Evolutionary conservation across 2,329 filamentous ascomycete genomes (phyloP), one percentile per base, ranked within the genome.

Genomic region (Mycosphaerella arachidis): DNA sequence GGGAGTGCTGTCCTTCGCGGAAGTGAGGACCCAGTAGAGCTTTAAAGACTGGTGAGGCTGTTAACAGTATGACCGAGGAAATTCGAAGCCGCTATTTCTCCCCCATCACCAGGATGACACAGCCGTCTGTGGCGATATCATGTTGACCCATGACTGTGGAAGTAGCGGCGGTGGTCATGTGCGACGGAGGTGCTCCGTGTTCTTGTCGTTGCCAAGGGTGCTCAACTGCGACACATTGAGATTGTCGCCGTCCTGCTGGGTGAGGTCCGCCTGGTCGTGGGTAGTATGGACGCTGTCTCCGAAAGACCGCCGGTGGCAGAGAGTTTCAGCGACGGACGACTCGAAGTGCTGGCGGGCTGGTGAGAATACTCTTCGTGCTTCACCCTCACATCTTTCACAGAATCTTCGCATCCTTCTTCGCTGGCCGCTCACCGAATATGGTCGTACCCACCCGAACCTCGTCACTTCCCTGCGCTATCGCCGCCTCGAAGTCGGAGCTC

Each of bases 401-500:
- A 50, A 94, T 80, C 76, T 88, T 89, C 2, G 91, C 90, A 75
- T 95, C 89, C 53, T 84, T 84, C 81, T 88, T 95, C 40, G 84
- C 80, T 16, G 91, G 91, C 71, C 94, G 83, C 71, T 86, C 79
- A 1, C 94, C 94, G 73, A 99, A 99, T 59, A 99, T 96, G 1
- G 90, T 93, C 71, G 91, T 97, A 1, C 94, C 94, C 8, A 99
- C 86, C 59, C 94, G 84, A 6, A 99, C 92, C 80, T 97, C 92
- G 67, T 85, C 82, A 76, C 92, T 97, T 0, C 94, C 94, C 79
- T 91, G 79, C 12, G 76, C 77, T 70, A 97, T 87, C 0, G 94
- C 94, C 7, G 88, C 89, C 78, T 96, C 92, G 74, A 93, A 99
- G 75, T 99, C 94, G 71, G 91, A 86, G 73, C 92, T 97, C 94